Evolutionary conservation across 2,329 filamentous ascomycete genomes (phyloP), one percentile per base, ranked within the genome.

Genomic region (Pseudogymnoascus sp.): DNA sequence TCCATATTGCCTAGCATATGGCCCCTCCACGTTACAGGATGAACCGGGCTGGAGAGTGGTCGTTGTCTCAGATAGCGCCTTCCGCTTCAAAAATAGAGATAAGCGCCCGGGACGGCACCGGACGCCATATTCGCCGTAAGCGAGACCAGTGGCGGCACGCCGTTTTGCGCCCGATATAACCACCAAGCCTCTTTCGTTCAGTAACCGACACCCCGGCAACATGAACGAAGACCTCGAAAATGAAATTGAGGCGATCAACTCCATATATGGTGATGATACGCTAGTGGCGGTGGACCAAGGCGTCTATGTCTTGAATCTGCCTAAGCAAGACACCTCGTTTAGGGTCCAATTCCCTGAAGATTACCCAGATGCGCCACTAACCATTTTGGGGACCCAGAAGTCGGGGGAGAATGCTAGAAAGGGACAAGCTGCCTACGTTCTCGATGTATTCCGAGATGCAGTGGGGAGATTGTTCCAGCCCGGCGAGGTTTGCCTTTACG

Each of bases 401-500:
- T 88, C 90, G 6, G 91, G 89, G 49, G 80, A 83, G 12, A 79
- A 84, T 67, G 83, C 86, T 18, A 83, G 81, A 59, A 85, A 85
- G 70, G 91, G 93, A 38, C 86, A 89, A 65, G 91, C 91, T 1
- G 86, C 84, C 60, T 80, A 85, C 60, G 83, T 91, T 59, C 80
- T 93, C n/a, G 82, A 83, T 2, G 75, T 90, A 2, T 87, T 95
- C 63, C 80, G 86, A 31, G 79, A 86, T 37, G 86, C 88, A 0
- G 76, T 97, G 33, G 80, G 78, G 0, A 78, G 80, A n/a, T 82
- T 90, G 4, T 96, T 88, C 73, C 80, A 83, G 61, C 83, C 86
- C 0, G 92, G 91, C 0, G 82, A 85, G 61, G 91, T 96, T 21
- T 97, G 93, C 70, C 78, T 99, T 2, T 99, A 93, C 70, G 93